Base-by-base conservation (phyloP, 306 rosid species). In the Vigna unguiculata region DNA sequence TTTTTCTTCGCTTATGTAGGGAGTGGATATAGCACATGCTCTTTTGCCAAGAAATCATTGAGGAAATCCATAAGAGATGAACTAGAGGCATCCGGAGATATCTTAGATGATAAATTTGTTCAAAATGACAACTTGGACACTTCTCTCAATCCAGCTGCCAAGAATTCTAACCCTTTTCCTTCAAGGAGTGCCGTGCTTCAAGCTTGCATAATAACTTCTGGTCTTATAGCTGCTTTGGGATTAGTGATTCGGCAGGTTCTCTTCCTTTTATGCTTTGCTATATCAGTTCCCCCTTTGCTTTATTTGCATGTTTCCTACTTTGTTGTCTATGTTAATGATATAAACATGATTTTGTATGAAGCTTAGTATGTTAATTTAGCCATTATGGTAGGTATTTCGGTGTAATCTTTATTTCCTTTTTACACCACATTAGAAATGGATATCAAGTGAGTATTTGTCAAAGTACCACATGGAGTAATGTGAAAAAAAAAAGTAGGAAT, bases 181-280 rank as follows among this genome's bases (percentile, higher is more conserved):
- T 84, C 97, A 15, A 89, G 98, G 71, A 78, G 62, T 80, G 60
- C 80, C 20, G 98, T 95, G 71, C 90, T 95, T 79, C 95, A 85
- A 84, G 97, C 97, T 65, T 95, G 97, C 82, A 82, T 82, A 2
- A 52, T 83, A 76, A 92, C 98, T 84, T 92, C 92, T 9, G 89
- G 83, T 74, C 81, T 92, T 28, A 89, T 92, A 60, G 91, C 91
- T n/a, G 89, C 90, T 51, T 59, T 95, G 38, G 98, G 92, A 75
- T 59, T 88, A 6, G 77, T 81, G 58, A 85, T 92, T 77, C 87
- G 93, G 28, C 97, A 92, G 97, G 97, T 90, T 43, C 19, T 51
- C 67, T 72, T 78, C 38, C 53, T 61, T 54, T 87, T 40, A 32
- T 36, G 60, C 82, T 47, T 52, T 25, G 41, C 73, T 79, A 9